Evolutionary conservation across 495 filamentous ascomycete genomes (phyloP), one percentile per base, ranked within the genome.

Genomic region (Podospora appendiculata): DNA sequence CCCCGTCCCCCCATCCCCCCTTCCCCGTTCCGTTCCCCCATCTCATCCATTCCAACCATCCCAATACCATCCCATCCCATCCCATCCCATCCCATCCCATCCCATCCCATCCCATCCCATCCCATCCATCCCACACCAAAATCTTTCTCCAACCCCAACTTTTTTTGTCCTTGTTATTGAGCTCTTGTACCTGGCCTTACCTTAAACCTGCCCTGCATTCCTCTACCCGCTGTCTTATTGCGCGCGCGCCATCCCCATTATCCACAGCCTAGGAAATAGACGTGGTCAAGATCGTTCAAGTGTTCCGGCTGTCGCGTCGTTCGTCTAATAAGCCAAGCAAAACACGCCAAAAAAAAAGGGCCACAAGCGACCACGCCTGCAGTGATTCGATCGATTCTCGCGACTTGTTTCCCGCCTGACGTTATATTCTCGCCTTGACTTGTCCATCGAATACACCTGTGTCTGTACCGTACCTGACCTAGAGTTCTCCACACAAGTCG

Each of bases 181-280:
- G 47, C 57, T 56, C 47, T 48, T 52, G 55, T 56, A 54, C 43
- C 43, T 45, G 43, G 48, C 48, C 38, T 40, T 16, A 53, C 55
- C 50, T 55, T 61, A 58, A 25, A 2, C 62, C 62, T 58, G 59
- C 54, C 48, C 56, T 55, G 54, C 57, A 51, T 50, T 61, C 56
- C 54, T 59, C 58, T 55, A 48, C 59, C 56, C 55, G 47, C 58
- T 54, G 50, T 58, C 54, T 53, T 57, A 59, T 59, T 54, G 55
- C 53, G 54, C 57, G 41, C 59, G 48, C 51, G 72, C 73, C 58
- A 70, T 72, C 68, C 64, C 60, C 66, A 64, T 69, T 53, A 66
- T 66, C 57, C 54, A 66, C 42, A 65, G 58, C 25, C 25, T 25
- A 63, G 17, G 8, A 44, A 44, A 44, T 9, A 44, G 13, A 12